Percentiles rank a stretch among this genome's conserved stretches.
These are phyloP conservation scores for Aeschynomene evenia DNA, from an alignment of 306 rosid genomes.

Conservation along the genomic window DNA sequence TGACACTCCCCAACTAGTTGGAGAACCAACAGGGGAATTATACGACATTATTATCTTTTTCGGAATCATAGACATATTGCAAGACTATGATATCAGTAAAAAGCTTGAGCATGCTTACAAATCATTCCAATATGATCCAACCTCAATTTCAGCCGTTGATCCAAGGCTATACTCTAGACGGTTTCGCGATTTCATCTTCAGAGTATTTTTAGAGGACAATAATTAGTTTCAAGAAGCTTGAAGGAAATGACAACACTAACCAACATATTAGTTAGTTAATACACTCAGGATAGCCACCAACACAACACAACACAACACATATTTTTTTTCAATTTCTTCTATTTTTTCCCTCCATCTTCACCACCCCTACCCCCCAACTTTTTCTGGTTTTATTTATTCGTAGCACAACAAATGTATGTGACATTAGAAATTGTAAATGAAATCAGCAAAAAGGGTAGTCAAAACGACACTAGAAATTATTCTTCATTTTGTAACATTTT, in stretches of 20 bases:
- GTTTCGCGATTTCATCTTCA: conserved; percentile 93
- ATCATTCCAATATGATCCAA: conserved; percentile 82
- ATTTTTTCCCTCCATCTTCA: conserved; percentile 15
- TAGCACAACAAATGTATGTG: conserved; percentile 44
- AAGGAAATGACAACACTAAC: conserved; percentile 40
- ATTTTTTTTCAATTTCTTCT: conserved; percentile 23
- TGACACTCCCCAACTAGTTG: conserved; percentile 81
- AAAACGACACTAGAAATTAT: conserved; percentile 32
- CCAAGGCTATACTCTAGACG: conserved; percentile 90
- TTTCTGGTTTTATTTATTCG: conserved; percentile 25
- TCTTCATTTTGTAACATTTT: conserved; percentile 15
- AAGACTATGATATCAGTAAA: conserved; percentile 93
- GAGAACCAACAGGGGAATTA: conserved; percentile 85
- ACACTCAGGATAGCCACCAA: conserved; percentile 28
- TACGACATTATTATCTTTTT: conserved; percentile 76
- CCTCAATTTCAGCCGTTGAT: conserved; percentile 94
- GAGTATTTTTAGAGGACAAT: conserved; percentile 84
- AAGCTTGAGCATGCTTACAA: conserved; percentile 98
- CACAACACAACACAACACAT: background rate
- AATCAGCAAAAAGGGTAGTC: conserved; percentile 36
- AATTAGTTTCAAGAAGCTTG: conserved; percentile 37
- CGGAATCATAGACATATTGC: conserved; percentile 90
- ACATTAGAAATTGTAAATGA: conserved; percentile 47
- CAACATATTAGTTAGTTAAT: conserved; percentile 26
- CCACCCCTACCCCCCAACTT: background rate